Conservation (phyloP, 1,284 basidiomycete species). For the Malassezia pachydermatis region DNA sequence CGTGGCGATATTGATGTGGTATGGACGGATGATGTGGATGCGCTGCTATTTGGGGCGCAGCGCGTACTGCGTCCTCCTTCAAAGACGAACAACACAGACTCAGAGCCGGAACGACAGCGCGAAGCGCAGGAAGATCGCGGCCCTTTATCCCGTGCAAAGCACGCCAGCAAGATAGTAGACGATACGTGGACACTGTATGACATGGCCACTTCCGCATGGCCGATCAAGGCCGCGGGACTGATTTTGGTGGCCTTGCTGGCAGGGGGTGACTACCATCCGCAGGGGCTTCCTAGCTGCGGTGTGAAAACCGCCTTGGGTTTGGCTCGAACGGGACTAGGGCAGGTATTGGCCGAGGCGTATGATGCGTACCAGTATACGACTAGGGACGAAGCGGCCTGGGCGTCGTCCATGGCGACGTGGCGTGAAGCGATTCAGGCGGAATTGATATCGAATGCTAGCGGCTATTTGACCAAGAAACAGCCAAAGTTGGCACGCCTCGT, state of each 20-base stretch:
- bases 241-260: constrained; percentile 74
- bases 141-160: no score
- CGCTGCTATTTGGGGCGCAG: constrained; percentile 74
- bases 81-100: constrained; percentile 53
- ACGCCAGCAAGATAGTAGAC: no score
- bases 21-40: constrained; percentile 86
- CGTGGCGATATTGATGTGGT: constrained; percentile 77
- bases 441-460: constrained; percentile 24
- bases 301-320: constrained; percentile 50
- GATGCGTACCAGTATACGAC: not conserved
- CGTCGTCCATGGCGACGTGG: constrained; percentile 22
- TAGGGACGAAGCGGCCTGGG: constrained; percentile 7
- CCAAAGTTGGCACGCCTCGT: constrained; percentile 23
- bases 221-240: constrained; percentile 58
- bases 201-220: constrained; percentile 47
- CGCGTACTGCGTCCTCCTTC: constrained; percentile 63
- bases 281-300: constrained; percentile 28
- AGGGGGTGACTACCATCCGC: constrained; percentile 75
- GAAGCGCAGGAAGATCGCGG: not conserved
- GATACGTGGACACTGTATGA: constrained; percentile 4
- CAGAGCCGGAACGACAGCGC: not conserved
- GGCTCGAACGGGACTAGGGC: constrained; percentile 50
- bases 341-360: constrained; percentile 56
- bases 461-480: constrained; percentile 18
- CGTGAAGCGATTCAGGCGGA: constrained; percentile 21